Percentiles rank a stretch among this genome's conserved stretches.
Evolutionary conservation across 805 yeast genomes (phyloP).

Genomic region (Candida tammaniensis): DNA sequence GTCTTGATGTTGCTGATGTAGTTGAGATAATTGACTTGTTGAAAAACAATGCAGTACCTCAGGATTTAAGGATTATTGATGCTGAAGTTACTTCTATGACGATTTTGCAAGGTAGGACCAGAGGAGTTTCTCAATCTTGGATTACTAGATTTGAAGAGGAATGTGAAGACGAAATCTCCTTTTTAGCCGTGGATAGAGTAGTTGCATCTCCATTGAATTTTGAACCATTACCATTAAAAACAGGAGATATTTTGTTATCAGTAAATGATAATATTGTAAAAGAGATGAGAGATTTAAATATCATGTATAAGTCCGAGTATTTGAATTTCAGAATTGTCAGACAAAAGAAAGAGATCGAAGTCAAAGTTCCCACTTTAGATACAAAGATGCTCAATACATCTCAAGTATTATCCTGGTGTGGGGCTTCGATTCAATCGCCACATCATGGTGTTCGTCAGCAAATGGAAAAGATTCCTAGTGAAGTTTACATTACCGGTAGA

Average conservation of each 20-base stretch:
- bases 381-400: slow-evolving; percentile 58
- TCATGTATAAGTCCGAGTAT: slow-evolving; percentile 39
- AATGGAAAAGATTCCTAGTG: slow-evolving; percentile 71
- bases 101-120: slow-evolving; percentile 71
- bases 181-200: slow-evolving; percentile 68
- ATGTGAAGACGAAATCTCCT: slow-evolving; percentile 65
- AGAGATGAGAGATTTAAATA: slow-evolving; percentile 63
- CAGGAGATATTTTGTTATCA: slow-evolving; percentile 77
- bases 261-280: slow-evolving; percentile 65
- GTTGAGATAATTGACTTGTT: slow-evolving; percentile 54
- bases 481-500: slow-evolving; percentile 76
- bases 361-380: slow-evolving; percentile 63
- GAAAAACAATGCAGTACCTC: slow-evolving; percentile 49
- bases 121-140: slow-evolving; percentile 89
- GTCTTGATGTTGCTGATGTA: slow-evolving; percentile 71
- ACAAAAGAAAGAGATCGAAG: slow-evolving; percentile 58
- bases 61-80: slow-evolving; percentile 62
- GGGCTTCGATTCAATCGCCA: slow-evolving; percentile 81
- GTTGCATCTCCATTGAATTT: slow-evolving; percentile 43
- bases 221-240: slow-evolving; percentile 34
- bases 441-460: slow-evolving; percentile 90
- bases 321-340: slow-evolving; percentile 67
- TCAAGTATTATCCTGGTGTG: slow-evolving; percentile 77
- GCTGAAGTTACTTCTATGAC: slow-evolving; percentile 72
- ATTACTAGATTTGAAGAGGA: slow-evolving; percentile 62